Conservation (phyloP, 805 yeast genomes). For the Cyberlindnera mycetangii region DNA sequence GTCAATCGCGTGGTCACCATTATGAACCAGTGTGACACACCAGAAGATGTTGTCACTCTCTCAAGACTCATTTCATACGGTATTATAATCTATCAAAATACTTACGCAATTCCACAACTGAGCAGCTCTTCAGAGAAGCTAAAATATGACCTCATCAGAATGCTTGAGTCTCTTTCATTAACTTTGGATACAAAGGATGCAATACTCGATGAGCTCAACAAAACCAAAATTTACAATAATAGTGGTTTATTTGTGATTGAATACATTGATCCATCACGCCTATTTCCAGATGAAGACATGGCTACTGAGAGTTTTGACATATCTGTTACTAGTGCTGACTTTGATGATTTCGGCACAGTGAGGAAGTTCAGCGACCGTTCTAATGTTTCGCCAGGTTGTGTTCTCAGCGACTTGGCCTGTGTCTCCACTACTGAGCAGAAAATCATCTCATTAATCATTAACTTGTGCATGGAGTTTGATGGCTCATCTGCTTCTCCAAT, state of each 20-base stretch:
- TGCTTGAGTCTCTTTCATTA: slow-evolving; percentile 10
- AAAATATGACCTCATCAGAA: slow-evolving; percentile 17
- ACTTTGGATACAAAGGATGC: slow-evolving; percentile 3
- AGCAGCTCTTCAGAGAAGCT: slow-evolving; percentile 19
- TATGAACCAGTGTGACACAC: not conserved
- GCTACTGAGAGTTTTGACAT: not conserved
- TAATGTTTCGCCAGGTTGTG: not conserved
- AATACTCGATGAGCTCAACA: slow-evolving; percentile 6
- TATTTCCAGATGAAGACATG: not conserved
- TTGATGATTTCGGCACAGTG: slow-evolving; percentile 25
- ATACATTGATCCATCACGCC: slow-evolving; percentile 6
- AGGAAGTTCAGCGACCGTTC: slow-evolving; percentile 16
- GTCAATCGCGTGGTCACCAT: slow-evolving; percentile 8
- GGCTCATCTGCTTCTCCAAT: slow-evolving; percentile 1
- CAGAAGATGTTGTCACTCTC: slow-evolving; percentile 5
- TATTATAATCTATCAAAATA: slow-evolving; percentile 16
- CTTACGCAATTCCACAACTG: slow-evolving; percentile 9
- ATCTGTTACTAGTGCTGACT: slow-evolving; percentile 11
- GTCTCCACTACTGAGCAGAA: slow-evolving; percentile 17
- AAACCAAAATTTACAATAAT: slow-evolving; percentile 7
- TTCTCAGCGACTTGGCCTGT: slow-evolving; percentile 10
- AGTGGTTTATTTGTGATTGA: slow-evolving; percentile 22
- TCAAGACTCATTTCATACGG: slow-evolving; percentile 13
- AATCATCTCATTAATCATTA: slow-evolving; percentile 7
- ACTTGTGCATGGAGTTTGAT: slow-evolving; percentile 9